Percentiles rank a stretch among this genome's conserved stretches.
Conservation (phyloP, 2,329 filamentous ascomycete species). For the Amauroascus verrucosus region DNA sequence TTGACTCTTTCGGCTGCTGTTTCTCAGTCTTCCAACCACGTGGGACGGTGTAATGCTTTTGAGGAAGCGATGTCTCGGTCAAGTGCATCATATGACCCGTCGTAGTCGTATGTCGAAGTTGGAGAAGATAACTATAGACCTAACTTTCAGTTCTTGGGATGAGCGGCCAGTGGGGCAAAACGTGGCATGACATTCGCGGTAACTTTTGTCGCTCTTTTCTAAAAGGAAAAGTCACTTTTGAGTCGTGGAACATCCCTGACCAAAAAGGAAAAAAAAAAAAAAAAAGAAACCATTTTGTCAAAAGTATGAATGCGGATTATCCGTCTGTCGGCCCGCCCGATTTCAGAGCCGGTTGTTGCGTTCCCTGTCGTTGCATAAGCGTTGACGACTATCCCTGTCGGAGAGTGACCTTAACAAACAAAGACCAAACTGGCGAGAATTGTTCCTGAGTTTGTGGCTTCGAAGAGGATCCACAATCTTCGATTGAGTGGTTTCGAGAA, state of each 20-base stretch:
- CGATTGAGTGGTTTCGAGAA: slow-evolving; percentile 2
- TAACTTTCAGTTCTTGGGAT: not conserved
- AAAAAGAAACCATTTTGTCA: not conserved
- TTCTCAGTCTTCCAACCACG: not conserved
- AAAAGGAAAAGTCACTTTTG: not conserved
- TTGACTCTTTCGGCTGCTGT: not conserved
- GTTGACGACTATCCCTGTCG: not conserved
- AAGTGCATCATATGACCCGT: not conserved
- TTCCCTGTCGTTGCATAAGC: slow-evolving; percentile 7
- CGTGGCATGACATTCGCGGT: slow-evolving; percentile 3
- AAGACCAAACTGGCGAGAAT: not conserved
- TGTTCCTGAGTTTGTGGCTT: slow-evolving; percentile 11
- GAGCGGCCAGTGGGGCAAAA: slow-evolving; percentile 4
- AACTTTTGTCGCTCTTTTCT: not conserved
- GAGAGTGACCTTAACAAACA: slow-evolving; percentile 3
- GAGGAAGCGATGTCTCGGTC: not conserved
- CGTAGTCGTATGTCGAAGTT: not conserved
- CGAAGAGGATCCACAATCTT: slow-evolving; percentile 1
- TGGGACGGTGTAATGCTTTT: not conserved
- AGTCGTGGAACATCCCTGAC: not conserved
- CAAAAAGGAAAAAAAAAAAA: not conserved
- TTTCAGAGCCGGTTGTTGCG: not conserved
- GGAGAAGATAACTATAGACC: not conserved
- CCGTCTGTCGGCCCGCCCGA: not conserved
- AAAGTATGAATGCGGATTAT: not conserved